These are phyloP conservation scores for Closterium sp. DNA, from an alignment of 139 green algal species.

Conservation along the genomic window DNA sequence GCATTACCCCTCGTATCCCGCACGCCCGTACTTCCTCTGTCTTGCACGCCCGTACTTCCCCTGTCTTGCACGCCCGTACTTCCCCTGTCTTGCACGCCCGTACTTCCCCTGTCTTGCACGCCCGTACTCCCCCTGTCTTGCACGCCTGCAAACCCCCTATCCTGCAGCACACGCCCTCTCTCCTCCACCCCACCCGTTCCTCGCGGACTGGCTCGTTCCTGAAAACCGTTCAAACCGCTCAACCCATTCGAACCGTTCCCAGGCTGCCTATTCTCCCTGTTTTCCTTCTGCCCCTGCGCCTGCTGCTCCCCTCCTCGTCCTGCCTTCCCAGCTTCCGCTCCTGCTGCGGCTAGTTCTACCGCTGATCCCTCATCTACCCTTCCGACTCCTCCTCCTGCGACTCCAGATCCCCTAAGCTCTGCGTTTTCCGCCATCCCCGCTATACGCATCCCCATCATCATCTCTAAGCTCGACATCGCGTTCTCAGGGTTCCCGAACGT, in stretches of 20 bases:
- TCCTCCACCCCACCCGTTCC: background rate
- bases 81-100: too few relatives aligned
- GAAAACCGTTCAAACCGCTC: too few relatives aligned
- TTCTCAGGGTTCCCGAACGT: background rate
- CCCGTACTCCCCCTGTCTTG: too few relatives aligned
- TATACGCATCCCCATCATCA: background rate
- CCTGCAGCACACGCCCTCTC: background rate
- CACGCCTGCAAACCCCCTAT: background rate
- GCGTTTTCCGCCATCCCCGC: background rate
- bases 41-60: too few relatives aligned
- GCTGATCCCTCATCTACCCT: background rate
- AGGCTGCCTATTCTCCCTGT: background rate
- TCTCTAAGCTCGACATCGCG: background rate
- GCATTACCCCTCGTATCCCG: background rate
- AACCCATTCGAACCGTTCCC: background rate
- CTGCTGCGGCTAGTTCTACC: background rate
- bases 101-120: too few relatives aligned
- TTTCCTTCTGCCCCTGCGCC: background rate
- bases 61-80: too few relatives aligned
- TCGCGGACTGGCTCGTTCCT: too few relatives aligned
- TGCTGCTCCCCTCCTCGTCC: background rate
- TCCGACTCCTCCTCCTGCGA: background rate
- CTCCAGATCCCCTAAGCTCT: background rate
- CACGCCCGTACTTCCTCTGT: too few relatives aligned
- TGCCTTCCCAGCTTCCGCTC: background rate